Base-by-base conservation (phyloP, 805 yeast genomes). In the Candida arabinofermentans region DNA sequence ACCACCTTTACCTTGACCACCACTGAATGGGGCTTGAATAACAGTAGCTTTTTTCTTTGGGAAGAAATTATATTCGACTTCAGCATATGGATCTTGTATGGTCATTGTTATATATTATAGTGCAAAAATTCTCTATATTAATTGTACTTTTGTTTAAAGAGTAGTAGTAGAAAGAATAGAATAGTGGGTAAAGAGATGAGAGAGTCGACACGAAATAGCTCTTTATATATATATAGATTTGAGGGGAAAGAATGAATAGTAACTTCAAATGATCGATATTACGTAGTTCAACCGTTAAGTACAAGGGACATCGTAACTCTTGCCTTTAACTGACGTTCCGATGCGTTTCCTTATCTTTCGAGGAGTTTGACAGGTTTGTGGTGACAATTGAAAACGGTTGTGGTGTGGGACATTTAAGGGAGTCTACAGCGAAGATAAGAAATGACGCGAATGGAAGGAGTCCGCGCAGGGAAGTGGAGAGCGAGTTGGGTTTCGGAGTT, bases 1-100 rank as follows among this genome's bases (percentile, higher is more conserved):
- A 49, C 99, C 99, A 19, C 81, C 75, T 58, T 87, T 86, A 31
- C 88, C 90, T 64, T 91, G 99, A 47, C 99, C 99, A 19, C 97
- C 98, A 27, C 89, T 79, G 65, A 91, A 93, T 39, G 98, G 98
- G 0, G 96, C 97, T 16, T 82, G 71, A 46, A 93, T 77, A 40
- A 91, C 69, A n/a, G 88, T 75, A 27, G 81, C 76, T 39, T 75
- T 69, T 54, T 71, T 78, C 37, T 69, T 58, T 37, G 76, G 71
- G 55, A 74, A 75, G 58, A 69, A 79, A 46, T 79, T 77, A 70
- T 71, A 84, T 35, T 65, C 53, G 41, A 69, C 32, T 5, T 39
- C 48, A 27, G 44, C 31, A 53, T 49, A 14, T 29, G 32, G 32
- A 29, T 29, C 32, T 29, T 29, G 32, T 29, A 29, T 29, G 5